These are phyloP conservation scores for Lentithecium fluviatile DNA, from an alignment of 495 filamentous ascomycete genomes.

Conservation along the genomic window DNA sequence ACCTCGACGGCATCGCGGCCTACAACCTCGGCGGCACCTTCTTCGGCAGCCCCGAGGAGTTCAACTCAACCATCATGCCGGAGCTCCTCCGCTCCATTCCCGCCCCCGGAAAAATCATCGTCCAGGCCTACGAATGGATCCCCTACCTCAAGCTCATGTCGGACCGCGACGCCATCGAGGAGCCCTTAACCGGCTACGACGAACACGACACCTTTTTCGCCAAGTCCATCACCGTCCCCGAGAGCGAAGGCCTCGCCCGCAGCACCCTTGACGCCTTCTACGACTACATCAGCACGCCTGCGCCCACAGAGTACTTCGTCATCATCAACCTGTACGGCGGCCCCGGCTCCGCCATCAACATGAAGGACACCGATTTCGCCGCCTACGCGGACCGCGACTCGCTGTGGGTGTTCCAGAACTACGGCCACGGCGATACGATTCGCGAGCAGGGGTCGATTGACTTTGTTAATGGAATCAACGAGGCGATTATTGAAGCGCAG, in stretches of 20 bases:
- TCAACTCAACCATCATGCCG: constrained; percentile 25
- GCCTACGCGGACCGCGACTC: constrained; percentile 57
- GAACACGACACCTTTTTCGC: constrained; percentile 54
- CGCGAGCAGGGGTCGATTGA: constrained; percentile 38
- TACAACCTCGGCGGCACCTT: constrained; percentile 25
- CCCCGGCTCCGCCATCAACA: constrained; percentile 29
- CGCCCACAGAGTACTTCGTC: constrained; percentile 16
- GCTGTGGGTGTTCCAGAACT: constrained; percentile 37
- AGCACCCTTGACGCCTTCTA: constrained; percentile 48
- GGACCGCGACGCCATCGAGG: constrained; percentile 32
- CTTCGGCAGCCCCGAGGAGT: constrained; percentile 31
- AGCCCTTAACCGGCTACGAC: constrained; percentile 36
- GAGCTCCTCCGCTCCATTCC: constrained; percentile 26
- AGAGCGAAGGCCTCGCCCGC: constrained; percentile 41
- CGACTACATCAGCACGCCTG: constrained; percentile 42
- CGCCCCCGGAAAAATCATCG: constrained; percentile 2
- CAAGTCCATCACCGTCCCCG: constrained; percentile 47
- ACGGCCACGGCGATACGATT: constrained; percentile 17
- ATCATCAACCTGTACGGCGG: constrained; percentile 38
- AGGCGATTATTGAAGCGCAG: constrained; percentile 35
- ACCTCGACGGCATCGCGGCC: constrained; percentile 17
- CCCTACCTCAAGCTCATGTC: constrained; percentile 23
- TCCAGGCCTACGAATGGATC: constrained; percentile 21
- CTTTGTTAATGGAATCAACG: constrained; percentile 50
- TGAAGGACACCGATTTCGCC: constrained; percentile 20